phyloP scores from a whole-genome alignment of 2,329 filamentous ascomycete genomes.

The Diplodia mutila region DNA sequence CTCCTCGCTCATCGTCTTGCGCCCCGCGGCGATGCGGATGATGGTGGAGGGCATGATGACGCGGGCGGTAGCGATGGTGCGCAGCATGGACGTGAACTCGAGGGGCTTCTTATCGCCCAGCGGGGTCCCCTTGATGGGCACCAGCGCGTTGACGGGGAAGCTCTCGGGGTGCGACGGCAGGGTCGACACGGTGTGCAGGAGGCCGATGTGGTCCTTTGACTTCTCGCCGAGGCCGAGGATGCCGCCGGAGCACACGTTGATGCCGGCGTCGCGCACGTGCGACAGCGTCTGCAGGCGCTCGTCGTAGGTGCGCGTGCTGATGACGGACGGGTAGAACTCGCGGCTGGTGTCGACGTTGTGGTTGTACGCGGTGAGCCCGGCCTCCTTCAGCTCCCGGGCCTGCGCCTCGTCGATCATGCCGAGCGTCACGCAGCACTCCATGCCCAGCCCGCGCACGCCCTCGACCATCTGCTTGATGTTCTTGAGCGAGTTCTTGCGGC shows the following conservation, averaged over 20 bases:
- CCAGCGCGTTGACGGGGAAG: conserved; percentile 88
- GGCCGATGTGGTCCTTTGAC: conserved; percentile 75
- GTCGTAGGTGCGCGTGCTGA: conserved; percentile 84
- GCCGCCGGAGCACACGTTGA: conserved; percentile 88
- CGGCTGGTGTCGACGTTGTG: conserved; percentile 91
- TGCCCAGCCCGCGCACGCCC: conserved; percentile 77
- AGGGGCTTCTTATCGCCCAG: conserved; percentile 74
- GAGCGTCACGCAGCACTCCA: conserved; percentile 92
- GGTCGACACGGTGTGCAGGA: conserved; percentile 81
- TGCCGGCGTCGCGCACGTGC: conserved; percentile 81
- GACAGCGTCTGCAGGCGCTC: conserved; percentile 79
- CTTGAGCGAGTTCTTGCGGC: conserved; percentile 78
- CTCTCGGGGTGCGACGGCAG: conserved; percentile 83
- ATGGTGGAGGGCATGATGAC: conserved; percentile 84
- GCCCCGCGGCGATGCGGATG: conserved; percentile 81
- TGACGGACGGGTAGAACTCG: conserved; percentile 85
- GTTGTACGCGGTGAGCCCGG: conserved; percentile 89
- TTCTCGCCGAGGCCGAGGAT: conserved; percentile 85
- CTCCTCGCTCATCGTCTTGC: conserved; percentile 83
- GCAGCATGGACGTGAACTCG: conserved; percentile 75
- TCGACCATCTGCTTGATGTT: conserved; percentile 87
- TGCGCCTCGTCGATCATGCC: conserved; percentile 87
- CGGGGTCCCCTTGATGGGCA: conserved; percentile 88
- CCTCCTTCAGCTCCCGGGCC: conserved; percentile 79
- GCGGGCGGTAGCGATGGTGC: conserved; percentile 82